phyloP scores from a whole-genome alignment of 2,329 filamentous ascomycete species.

The Fusarium burgessii region DNA sequence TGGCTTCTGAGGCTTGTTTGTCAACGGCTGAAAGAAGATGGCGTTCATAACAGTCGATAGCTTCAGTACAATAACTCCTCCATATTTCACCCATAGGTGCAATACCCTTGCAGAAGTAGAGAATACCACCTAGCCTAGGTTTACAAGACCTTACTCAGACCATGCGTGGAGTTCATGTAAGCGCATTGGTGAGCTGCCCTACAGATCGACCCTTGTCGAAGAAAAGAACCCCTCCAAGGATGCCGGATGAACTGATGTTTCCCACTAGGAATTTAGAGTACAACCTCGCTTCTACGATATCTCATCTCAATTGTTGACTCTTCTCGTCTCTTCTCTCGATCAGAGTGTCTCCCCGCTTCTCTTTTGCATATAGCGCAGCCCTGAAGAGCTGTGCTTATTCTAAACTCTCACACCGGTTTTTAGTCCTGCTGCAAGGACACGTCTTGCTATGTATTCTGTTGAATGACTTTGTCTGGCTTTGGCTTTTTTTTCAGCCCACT shows the following conservation, averaged over 20 bases:
- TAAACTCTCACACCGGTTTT: constrained; percentile 20
- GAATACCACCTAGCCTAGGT: constrained; percentile 14
- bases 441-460: background rate
- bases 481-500: constrained; percentile 20
- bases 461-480: background rate
- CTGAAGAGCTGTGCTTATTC: constrained; percentile 36
- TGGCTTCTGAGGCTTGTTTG: constrained; percentile 17
- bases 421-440: constrained; percentile 27
- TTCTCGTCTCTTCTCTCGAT: constrained; percentile 23
- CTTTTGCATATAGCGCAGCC: constrained; percentile 6
- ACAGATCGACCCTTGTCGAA: constrained; percentile 10
- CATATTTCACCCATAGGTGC: background rate
- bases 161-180: constrained; percentile 47
- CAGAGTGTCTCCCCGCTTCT: constrained; percentile 13
- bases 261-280: constrained; percentile 2
- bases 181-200: constrained; percentile 10
- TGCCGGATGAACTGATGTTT: constrained; percentile 39
- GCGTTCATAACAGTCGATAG: background rate
- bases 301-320: constrained; percentile 1
- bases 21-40: background rate
- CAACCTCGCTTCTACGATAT: constrained; percentile 16
- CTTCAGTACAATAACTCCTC: constrained; percentile 1
- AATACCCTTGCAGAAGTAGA: constrained; percentile 19
- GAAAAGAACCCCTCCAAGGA: background rate
- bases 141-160: constrained; percentile 34